Evolutionary conservation across 2,329 filamentous ascomycete genomes (phyloP), one percentile per base, ranked within the genome.

Genomic region (Talaromyces albobiverticillius): DNA sequence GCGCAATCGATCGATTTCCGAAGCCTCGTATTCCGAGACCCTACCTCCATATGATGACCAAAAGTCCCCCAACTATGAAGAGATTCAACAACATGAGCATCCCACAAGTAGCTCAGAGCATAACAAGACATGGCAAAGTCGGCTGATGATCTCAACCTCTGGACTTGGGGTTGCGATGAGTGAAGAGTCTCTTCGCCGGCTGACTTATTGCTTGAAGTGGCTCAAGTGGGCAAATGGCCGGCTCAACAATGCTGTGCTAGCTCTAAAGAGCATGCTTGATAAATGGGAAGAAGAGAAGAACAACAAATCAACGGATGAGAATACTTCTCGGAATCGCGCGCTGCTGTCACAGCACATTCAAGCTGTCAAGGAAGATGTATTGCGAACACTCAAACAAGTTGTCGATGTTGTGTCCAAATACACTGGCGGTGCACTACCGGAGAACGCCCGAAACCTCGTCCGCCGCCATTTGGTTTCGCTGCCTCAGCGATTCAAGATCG

Each of bases 111-210:
- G 62, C 22, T 59, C 65, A 3, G 61, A 63, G 25, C 63, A 67
- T 51, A 64, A 67, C 61, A 67, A 71, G 23, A 80, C 77, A 38
- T 95, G 91, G 90, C 89, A 89, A 57, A 89, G 88, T 10, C 85
- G 91, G 13, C 77, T 96, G 16, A 88, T 96, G 61, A 89, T 95
- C 68, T 92, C 90, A 4, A 96, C 93, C 0, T 95, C 91, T 0
- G 93, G 91, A 0, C 80, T 97, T 1, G 91, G 91, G 59, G 87
- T 95, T 14, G 91, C 94, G 1, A 90, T 99, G 81, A 95, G 88
- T 64, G 88, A 95, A 16, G 88, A 94, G 64, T 95, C 90, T 20
- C 76, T 96, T 8, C 83, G 86, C 49, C 94, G 88, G 57, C 76
- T 99, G 40, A 90, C 89, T 62, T 93, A 90, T 63, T 96, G 92